Evolutionary conservation across 768 basidiomycete species (phyloP), one percentile per base, ranked within the genome.

Genomic region (Hemileccinum impolitum): DNA sequence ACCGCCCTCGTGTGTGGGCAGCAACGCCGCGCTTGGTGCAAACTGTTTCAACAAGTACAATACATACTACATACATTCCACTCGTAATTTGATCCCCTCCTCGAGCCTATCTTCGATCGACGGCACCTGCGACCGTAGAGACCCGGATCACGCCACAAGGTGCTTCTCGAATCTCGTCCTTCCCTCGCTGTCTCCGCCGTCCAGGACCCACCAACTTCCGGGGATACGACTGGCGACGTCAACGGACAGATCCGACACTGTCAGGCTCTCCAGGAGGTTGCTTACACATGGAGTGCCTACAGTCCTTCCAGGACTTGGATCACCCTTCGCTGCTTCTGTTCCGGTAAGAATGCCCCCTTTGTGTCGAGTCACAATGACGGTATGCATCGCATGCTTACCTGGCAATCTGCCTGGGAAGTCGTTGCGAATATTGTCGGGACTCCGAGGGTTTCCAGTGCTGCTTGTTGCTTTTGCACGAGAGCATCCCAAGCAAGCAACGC

Each of bases 401-500:
- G 76, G 70, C 77, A 68, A 54, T 82, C 78, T 4, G 70, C 59
- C 34, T 60, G 58, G 38, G 74, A 72, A 38, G 59, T 66, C 3
- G 85, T 82, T 12, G 72, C 66, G 60, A 78, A 87, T 85, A 93
- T 90, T 3, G 80, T 74, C 14, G 90, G 90, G 13, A 92, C 78
- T 35, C 75, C 71, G 39, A 84, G 69, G 26, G 72, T 63, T 55
- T 81, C 80, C 41, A 93, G 71, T 14, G 77, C 69, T 0, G 70
- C 61, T 66, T 93, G 90, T 63, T 93, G 90, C 57, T 78, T 80
- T 43, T 78, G 69, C 17, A 84, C 65, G n/a, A 92, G 73, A 17
- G 77, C 79, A 59, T 89, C 89, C 87, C 89, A 93, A 9, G 87
- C 85, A 3, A 81, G 73, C 6, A 91, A 65, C 10, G 75, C 84